A percentile compares a stretch with the other conserved stretches of the same genome.
Conservation (phyloP, 2,329 filamentous ascomycete species). For the Colletotrichum sp. region DNA sequence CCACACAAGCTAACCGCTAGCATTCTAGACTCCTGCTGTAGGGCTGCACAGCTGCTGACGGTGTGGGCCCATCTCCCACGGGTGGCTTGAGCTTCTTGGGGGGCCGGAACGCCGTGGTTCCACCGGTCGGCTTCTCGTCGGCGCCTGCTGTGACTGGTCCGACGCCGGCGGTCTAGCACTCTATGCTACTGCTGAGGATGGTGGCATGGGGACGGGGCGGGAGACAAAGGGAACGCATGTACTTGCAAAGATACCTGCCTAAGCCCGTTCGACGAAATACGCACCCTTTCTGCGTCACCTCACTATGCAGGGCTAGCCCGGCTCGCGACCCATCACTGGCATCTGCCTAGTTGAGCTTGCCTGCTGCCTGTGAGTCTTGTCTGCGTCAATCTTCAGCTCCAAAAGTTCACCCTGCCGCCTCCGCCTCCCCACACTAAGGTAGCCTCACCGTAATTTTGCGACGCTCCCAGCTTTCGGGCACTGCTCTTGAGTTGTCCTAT, state of each 20-base stretch:
- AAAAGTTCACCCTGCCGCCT: background rate
- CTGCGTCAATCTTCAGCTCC: background rate
- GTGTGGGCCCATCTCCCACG: background rate
- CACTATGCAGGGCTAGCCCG: background rate
- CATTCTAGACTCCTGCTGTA: background rate
- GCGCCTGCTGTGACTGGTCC: background rate
- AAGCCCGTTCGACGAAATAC: background rate
- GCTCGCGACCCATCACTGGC: background rate
- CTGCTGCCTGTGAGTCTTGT: background rate
- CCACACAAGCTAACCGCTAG: background rate
- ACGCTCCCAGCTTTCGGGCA: background rate
- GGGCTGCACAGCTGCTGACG: conserved; percentile 17
- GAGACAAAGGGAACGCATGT: background rate
- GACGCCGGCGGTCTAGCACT: background rate
- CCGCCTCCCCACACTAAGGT: background rate
- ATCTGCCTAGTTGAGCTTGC: background rate
- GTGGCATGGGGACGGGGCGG: background rate
- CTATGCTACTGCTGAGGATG: background rate
- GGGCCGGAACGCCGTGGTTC: background rate
- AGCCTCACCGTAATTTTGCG: background rate
- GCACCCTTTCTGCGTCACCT: background rate
- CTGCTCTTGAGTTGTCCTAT: background rate
- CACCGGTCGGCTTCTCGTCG: background rate
- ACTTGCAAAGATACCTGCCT: background rate
- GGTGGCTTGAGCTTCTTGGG: background rate